Conservation (phyloP, 2,329 filamentous ascomycete species). For the Geoglossum cookeanum region DNA sequence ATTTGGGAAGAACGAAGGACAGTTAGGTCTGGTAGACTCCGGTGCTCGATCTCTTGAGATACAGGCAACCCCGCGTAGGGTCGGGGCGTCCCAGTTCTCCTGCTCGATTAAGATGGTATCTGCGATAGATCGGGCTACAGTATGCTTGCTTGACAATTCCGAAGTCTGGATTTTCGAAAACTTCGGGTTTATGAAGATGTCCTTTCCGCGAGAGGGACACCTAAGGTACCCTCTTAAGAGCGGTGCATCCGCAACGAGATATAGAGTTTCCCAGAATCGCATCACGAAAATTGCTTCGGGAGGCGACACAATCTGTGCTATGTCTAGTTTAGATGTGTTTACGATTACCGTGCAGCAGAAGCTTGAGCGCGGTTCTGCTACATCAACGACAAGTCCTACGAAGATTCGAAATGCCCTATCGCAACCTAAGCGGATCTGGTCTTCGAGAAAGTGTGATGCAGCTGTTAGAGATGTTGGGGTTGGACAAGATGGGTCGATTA, state of each 20-base stretch:
- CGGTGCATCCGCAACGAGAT: slow-evolving; percentile 35
- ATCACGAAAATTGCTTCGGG: slow-evolving; percentile 65
- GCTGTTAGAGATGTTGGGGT: slow-evolving; percentile 75
- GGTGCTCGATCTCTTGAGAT: slow-evolving; percentile 78
- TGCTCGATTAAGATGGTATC: slow-evolving; percentile 58
- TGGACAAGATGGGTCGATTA: slow-evolving; percentile 83
- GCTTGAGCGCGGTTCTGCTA: slow-evolving; percentile 37
- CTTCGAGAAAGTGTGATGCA: slow-evolving; percentile 63
- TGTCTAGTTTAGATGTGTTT: slow-evolving; percentile 71
- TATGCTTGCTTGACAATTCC: slow-evolving; percentile 65
- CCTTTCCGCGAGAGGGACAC: slow-evolving; percentile 60
- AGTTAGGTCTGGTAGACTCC: slow-evolving; percentile 84
- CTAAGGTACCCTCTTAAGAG: slow-evolving; percentile 48
- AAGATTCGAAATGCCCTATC: slow-evolving; percentile 77
- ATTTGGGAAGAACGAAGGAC: slow-evolving; percentile 89
- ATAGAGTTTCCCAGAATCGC: slow-evolving; percentile 44
- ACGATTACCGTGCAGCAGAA: slow-evolving; percentile 59
- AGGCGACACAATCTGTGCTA: slow-evolving; percentile 77
- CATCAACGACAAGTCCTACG: slow-evolving; percentile 76
- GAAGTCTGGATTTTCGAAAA: slow-evolving; percentile 90
- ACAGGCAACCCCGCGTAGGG: slow-evolving; percentile 67
- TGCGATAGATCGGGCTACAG: slow-evolving; percentile 79
- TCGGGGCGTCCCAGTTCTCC: slow-evolving; percentile 66
- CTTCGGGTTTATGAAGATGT: slow-evolving; percentile 83
- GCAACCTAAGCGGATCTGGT: slow-evolving; percentile 68